These are phyloP conservation scores for Incumbomyces delicatus DNA, from an alignment of 2,329 filamentous ascomycete species.

Conservation along the genomic window DNA sequence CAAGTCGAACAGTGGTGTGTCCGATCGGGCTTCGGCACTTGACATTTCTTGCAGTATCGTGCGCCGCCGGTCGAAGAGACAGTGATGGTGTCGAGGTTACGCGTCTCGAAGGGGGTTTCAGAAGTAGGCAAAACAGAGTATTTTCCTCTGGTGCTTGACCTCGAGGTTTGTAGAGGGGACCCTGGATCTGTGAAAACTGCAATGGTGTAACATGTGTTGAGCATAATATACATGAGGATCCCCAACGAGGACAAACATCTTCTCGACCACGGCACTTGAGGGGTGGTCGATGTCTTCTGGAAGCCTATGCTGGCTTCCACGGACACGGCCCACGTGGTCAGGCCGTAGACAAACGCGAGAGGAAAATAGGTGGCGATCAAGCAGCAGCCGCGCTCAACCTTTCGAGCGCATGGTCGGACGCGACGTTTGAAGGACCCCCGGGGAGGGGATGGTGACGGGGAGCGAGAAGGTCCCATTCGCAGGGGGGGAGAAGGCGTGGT, in stretches of 20 bases:
- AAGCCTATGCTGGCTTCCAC: slow-evolving; percentile 65
- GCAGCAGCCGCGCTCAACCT: slow-evolving; percentile 76
- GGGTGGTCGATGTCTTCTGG: slow-evolving; percentile 9
- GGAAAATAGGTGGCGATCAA: slow-evolving; percentile 70
- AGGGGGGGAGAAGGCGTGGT: not conserved
- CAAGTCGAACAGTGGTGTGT: slow-evolving; percentile 96
- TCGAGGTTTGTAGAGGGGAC: slow-evolving; percentile 38
- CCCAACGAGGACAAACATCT: slow-evolving; percentile 51
- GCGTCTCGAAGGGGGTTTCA: slow-evolving; percentile 36
- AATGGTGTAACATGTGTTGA: slow-evolving; percentile 82
- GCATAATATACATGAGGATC: slow-evolving; percentile 61
- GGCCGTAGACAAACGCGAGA: slow-evolving; percentile 74
- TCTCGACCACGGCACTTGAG: slow-evolving; percentile 29
- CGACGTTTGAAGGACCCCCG: slow-evolving; percentile 33
- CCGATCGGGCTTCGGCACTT: slow-evolving; percentile 86
- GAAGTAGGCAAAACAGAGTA: slow-evolving; percentile 77
- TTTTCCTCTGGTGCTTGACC: slow-evolving; percentile 21
- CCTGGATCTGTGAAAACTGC: slow-evolving; percentile 92
- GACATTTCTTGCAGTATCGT: slow-evolving; percentile 95
- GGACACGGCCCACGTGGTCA: slow-evolving; percentile 92
- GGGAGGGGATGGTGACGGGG: slow-evolving; percentile 27
- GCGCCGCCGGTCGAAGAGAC: slow-evolving; percentile 83
- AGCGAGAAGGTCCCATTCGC: slow-evolving; percentile 21
- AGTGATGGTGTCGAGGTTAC: slow-evolving; percentile 65
- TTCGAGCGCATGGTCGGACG: slow-evolving; percentile 33